phyloP scores from a whole-genome alignment of 805 yeast genomes.

The Hanseniaspora meyeri region DNA sequence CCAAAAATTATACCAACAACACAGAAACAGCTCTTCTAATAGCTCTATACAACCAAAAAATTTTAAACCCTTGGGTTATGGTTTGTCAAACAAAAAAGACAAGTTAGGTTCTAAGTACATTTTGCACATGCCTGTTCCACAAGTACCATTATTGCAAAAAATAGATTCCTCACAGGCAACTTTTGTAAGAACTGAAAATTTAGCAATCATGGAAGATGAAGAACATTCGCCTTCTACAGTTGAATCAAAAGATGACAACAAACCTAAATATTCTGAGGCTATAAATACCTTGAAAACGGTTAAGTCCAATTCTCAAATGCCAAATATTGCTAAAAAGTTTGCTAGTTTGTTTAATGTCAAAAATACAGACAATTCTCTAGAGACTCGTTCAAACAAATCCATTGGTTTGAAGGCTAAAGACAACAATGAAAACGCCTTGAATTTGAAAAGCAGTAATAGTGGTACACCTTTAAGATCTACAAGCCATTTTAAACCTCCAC shows the following conservation, averaged over 20 bases:
- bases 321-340: conserved; percentile 6
- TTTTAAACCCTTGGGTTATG: conserved; percentile 1
- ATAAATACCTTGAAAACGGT: conserved; percentile 6
- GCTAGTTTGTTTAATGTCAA: neutral
- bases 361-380: neutral
- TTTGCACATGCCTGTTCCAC: conserved; percentile 6
- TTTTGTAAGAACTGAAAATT: neutral
- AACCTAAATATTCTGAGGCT: conserved; percentile 4
- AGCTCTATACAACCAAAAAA: neutral
- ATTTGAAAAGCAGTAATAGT: neutral
- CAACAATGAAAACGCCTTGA: neutral
- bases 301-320: conserved; percentile 3
- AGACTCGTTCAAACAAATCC: neutral
- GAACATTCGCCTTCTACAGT: conserved; percentile 11
- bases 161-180: neutral
- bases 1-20: conserved; percentile 4
- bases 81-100: neutral
- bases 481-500: neutral
- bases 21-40: neutral
- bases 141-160: neutral
- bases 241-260: neutral
- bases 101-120: conserved; percentile 13
- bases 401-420: neutral
- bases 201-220: neutral
- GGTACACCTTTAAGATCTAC: neutral